These are phyloP conservation scores for Triticum monococcum DNA, from an alignment of 176 grass and related monocot species.

Conservation along the genomic window DNA sequence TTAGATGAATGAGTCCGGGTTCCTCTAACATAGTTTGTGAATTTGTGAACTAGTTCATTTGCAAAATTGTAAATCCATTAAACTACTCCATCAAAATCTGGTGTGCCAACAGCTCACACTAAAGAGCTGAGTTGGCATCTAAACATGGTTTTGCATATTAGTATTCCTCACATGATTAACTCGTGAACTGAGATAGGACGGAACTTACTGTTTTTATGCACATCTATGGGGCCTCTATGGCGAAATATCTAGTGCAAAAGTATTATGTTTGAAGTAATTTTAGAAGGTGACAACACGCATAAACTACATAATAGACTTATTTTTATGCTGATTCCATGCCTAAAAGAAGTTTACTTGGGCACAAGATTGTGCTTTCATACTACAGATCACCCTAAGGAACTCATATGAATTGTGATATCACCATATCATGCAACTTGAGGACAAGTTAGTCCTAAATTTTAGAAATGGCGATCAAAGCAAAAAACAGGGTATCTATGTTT, in stretches of 20 bases:
- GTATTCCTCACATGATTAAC: neutral
- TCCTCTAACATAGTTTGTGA: neutral
- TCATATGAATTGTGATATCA: neutral
- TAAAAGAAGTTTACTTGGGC: neutral
- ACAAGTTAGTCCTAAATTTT: neutral
- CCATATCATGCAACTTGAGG: neutral
- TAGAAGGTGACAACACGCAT: neutral
- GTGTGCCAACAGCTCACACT: neutral
- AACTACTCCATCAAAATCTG: neutral
- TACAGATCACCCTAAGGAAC: neutral
- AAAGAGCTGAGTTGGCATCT: neutral
- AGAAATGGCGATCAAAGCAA: neutral
- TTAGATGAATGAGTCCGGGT: neutral
- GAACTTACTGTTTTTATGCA: slow-evolving; percentile 5
- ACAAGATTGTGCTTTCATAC: neutral
- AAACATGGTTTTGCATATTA: slow-evolving; percentile 11
- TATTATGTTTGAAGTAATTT: neutral
- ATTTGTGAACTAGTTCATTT: neutral
- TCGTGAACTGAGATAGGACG: neutral
- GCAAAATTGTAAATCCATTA: neutral
- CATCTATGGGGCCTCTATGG: neutral
- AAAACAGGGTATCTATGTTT: slow-evolving; percentile 16
- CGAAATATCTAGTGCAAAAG: neutral
- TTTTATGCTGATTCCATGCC: neutral
- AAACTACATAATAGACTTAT: neutral